Evolutionary conservation across 345 rosid species (phyloP).

Genomic region (Turritis glabra): DNA sequence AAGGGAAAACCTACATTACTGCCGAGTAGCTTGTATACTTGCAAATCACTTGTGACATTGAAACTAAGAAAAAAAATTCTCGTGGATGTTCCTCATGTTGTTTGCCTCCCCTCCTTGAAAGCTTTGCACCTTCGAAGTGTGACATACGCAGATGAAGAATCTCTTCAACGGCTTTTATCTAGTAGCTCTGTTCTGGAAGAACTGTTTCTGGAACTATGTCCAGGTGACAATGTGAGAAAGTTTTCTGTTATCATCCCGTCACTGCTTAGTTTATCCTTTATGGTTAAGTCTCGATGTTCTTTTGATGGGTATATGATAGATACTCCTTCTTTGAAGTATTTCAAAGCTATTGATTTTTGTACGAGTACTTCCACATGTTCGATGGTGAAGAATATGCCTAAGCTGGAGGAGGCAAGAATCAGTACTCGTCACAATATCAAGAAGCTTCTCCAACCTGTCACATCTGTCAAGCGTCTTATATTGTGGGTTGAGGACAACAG

Average conservation of each 20-base stretch:
- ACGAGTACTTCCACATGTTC: too few species aligned
- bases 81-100: neutral
- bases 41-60: neutral
- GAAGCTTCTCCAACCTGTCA: neutral
- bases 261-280: neutral
- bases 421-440: neutral
- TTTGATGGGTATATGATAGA: neutral
- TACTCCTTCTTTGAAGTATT: constrained; percentile 1
- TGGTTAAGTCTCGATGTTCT: too few species aligned
- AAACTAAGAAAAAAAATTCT: neutral
- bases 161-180: neutral
- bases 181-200: neutral
- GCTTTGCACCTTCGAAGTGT: neutral
- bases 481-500: neutral
- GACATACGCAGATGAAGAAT: neutral
- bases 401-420: neutral
- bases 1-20: neutral
- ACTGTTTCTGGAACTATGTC: neutral
- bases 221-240: neutral
- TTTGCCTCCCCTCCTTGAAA: neutral
- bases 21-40: neutral
- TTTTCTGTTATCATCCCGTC: neutral
- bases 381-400: neutral
- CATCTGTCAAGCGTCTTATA: neutral
- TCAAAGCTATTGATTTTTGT: neutral